A percentile compares a stretch with the other conserved stretches of the same genome.
Evolutionary conservation across 345 rosid genomes (phyloP).

Genomic region (Pugionium dolabratum): DNA sequence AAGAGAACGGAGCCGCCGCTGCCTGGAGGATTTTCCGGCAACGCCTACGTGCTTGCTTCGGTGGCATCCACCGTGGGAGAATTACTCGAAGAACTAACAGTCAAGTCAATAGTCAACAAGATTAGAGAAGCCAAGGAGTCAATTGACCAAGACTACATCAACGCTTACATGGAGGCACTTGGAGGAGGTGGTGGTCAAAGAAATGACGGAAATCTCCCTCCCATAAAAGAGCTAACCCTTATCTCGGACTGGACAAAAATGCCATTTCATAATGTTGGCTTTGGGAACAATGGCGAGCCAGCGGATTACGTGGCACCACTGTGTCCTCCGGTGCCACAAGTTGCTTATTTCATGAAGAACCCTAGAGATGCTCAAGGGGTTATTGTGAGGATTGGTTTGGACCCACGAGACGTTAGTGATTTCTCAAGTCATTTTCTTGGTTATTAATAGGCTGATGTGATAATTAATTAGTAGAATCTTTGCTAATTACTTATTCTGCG

Average conservation of each 20-base stretch:
- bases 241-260: constrained; percentile 78
- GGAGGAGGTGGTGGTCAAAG: constrained; percentile 36
- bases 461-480: constrained; percentile 23
- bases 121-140: constrained; percentile 63
- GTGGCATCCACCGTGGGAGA: constrained; percentile 54
- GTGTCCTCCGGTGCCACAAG: constrained; percentile 64
- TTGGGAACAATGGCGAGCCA: constrained; percentile 45
- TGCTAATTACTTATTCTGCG: constrained; percentile 12
- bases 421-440: constrained; percentile 47
- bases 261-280: constrained; percentile 62
- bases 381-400: constrained; percentile 56
- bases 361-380: constrained; percentile 50
- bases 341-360: constrained; percentile 64
- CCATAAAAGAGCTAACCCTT: constrained; percentile 52
- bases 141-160: constrained; percentile 48
- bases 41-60: constrained; percentile 64
- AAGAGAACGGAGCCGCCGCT: constrained; percentile 50
- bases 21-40: constrained; percentile 57
- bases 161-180: constrained; percentile 57
- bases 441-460: constrained; percentile 17
- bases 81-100: constrained; percentile 47
- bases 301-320: constrained; percentile 55
- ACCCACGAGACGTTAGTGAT: constrained; percentile 37
- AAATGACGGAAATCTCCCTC: constrained; percentile 51
- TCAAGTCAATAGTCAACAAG: constrained; percentile 44